Base-by-base conservation (phyloP, 164 flowering plant genomes). In the Vitis labrusca region DNA sequence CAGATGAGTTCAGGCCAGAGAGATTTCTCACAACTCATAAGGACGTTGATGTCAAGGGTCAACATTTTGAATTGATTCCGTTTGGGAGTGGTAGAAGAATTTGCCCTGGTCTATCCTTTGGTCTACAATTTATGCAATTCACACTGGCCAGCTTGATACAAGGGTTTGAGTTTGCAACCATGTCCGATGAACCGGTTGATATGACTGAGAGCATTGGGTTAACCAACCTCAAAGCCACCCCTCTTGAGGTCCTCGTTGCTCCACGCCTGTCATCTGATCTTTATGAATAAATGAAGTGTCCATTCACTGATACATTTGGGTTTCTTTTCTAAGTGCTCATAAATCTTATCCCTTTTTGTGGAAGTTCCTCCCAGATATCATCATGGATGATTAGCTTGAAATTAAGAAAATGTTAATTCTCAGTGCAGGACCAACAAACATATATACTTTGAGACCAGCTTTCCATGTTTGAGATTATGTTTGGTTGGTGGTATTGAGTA, bases 1-100 rank as follows among this genome's bases (percentile, higher is more conserved):
- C 84, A 0, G 10, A 5, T 0, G 81, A 80, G 44, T 83, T 80
- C 44, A 9, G 44, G 48, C 81, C 81, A 1, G 81, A 78, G 61
- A 67, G 81, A 9, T 78, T 78, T 61, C 53, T 78, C 37, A 57
- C 59, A 0, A 50, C 53, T 0, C 66, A 74, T 19, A 71, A 63
- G 29, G 68, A 61, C 13, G 11, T 67, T 2, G 77, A 74, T 50
- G 53, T 71, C 0, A 63, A 37, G 27, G 77, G 77, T 23, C 73
- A 77, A 19, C 44, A 70, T 49, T 71, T 71, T 48, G 77, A 78
- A n/a, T n/a, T 74, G 8, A 55, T 74, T 0, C 77, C 80, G 16
- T 77, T 77, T 23, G 71, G 80, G 9, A 10, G 27, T 44, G 78
- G 78, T 17, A 60, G 78, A 37, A 71, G 78, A 59, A 15, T 27